Base-by-base conservation (phyloP, 805 yeast species). In the Zygosaccharomyces lentus region DNA sequence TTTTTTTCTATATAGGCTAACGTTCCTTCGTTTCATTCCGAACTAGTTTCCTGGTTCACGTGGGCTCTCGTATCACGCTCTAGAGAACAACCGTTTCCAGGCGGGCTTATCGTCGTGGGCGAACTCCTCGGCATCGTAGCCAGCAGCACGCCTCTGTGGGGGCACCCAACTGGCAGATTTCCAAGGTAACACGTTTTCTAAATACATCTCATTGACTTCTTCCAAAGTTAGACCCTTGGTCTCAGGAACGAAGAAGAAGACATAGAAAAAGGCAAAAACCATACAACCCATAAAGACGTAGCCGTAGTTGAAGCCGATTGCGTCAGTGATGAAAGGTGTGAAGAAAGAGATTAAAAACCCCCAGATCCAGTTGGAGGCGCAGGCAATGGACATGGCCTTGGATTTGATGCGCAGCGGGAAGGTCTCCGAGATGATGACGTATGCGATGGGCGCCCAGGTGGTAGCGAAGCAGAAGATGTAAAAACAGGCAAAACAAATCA, bases 191-290 rank as follows among this genome's bases (percentile, higher is more conserved):
- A 68, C 69, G 54, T 65, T 67, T 41, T 68, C 66, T 24, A 73
- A 64, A 58, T 71, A 75, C 73, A 82, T 70, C 59, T 77, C 81
- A 64, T 86, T 89, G 52, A 87, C 87, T 68, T 87, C 89, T 69
- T 87, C 95, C 64, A 87, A 75, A 37, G 86, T 76, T 58, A 86
- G 75, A 48, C 95, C 95, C 70, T 79, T 81, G 45, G 95, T 87
- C 68, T 85, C 91, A 57, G 81, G 80, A 49, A 87, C 80, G 55
- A 75, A 75, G 73, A 86, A 80, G 73, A 75, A 80, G 44, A 85
- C 85, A 65, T 83, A 87, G 67, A 83, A 71, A 62, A 82, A 57
- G 21, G 77, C 68, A 52, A 71, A 77, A 16, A 80, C 66, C 69
- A 80, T 68, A 63, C 85, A 80, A 2, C 85, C 86, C 57, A 78